Evolutionary conservation across 805 yeast species (phyloP).

Genomic region (Candida ortonii): DNA sequence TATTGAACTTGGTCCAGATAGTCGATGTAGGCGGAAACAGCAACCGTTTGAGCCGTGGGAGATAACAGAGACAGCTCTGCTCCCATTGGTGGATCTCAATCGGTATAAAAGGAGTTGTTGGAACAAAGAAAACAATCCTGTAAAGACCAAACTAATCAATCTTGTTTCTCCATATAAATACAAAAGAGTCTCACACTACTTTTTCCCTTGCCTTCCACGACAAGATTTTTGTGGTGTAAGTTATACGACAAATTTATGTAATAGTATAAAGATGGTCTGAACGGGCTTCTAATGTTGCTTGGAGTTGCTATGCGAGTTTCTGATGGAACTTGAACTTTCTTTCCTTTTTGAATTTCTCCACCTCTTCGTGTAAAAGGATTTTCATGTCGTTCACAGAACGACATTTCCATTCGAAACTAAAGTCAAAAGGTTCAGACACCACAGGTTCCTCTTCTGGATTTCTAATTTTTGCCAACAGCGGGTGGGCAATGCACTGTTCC

Average conservation of each 20-base stretch:
- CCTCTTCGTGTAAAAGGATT: conserved; percentile 50
- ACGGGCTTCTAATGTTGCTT: no score
- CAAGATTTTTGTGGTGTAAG: no score
- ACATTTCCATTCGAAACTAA: conserved; percentile 55
- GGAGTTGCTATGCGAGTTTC: conserved; percentile 5
- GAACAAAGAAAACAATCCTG: no score
- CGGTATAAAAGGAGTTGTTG: no score
- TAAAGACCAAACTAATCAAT: no score
- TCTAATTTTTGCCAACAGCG: conserved; percentile 53
- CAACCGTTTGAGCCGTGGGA: conserved; percentile 90
- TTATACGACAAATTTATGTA: no score
- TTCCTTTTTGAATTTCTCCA: conserved; percentile 43
- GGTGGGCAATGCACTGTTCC: conserved; percentile 54
- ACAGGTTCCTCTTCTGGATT: conserved; percentile 53
- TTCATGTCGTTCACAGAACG: conserved; percentile 45
- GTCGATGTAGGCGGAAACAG: conserved; percentile 84
- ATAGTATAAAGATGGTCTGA: no score
- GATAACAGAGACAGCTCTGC: conserved; percentile 80
- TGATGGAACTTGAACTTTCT: conserved; percentile 17
- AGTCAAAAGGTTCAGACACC: conserved; percentile 54
- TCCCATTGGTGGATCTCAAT: no score
- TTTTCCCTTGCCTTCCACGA: no score
- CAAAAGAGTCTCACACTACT: no score
- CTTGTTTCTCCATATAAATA: no score
- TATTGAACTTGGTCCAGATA: conserved; percentile 75